A percentile compares a stretch with the other conserved stretches of the same genome.
phyloP scores from a whole-genome alignment of 2,329 filamentous ascomycete species.

The Aquanectria penicillioides region DNA sequence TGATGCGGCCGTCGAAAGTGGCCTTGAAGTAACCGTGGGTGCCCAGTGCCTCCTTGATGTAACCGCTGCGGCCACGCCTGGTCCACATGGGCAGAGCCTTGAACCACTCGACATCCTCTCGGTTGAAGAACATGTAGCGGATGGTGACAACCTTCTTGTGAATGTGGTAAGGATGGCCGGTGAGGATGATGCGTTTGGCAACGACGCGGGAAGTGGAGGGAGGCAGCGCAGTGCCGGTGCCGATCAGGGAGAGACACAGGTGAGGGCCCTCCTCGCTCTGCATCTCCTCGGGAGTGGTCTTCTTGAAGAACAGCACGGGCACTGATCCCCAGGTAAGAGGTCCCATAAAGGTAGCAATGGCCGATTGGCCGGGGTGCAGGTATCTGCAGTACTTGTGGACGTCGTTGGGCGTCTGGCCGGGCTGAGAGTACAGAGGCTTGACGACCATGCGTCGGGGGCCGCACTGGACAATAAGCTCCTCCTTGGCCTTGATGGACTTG shows the following conservation, averaged over 20 bases:
- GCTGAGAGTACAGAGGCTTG: constrained; percentile 89
- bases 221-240: constrained; percentile 86
- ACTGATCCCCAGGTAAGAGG: constrained; percentile 94
- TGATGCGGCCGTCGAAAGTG: constrained; percentile 94
- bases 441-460: constrained; percentile 87
- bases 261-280: constrained; percentile 54
- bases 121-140: constrained; percentile 99
- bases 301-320: constrained; percentile 88
- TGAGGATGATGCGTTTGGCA: constrained; percentile 92
- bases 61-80: constrained; percentile 85
- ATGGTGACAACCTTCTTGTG: constrained; percentile 98
- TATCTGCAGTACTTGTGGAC: constrained; percentile 97
- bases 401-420: constrained; percentile 92
- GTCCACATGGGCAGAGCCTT: constrained; percentile 97
- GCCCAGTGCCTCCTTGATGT: constrained; percentile 91
- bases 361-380: constrained; percentile 89
- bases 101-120: constrained; percentile 96
- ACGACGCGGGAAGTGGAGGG: constrained; percentile 82
- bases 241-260: constrained; percentile 77
- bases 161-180: constrained; percentile 97
- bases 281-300: constrained; percentile 55
- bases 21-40: constrained; percentile 99
- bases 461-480: constrained; percentile 90
- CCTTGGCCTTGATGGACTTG: constrained; percentile 86
- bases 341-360: constrained; percentile 88